phyloP scores from a whole-genome alignment of 78 protist genomes.

The Protostelium mycophagum region DNA sequence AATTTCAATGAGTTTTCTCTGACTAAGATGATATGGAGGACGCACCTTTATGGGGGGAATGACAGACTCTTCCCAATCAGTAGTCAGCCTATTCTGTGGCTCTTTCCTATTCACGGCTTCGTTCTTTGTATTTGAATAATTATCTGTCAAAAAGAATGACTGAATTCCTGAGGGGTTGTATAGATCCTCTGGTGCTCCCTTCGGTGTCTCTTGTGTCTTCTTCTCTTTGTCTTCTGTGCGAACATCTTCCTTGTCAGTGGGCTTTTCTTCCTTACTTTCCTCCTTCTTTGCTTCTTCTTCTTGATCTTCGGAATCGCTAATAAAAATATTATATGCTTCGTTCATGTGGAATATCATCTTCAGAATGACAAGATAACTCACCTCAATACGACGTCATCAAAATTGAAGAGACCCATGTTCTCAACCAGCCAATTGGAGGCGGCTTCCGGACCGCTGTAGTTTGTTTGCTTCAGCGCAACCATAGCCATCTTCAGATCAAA shows the following conservation, averaged over 20 bases:
- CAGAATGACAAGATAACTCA: no score
- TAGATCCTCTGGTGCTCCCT: neutral
- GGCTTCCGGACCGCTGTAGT: neutral
- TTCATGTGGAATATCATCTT: neutral
- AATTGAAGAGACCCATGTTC: neutral
- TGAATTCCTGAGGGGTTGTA: neutral
- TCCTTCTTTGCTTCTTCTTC: constrained; percentile 10
- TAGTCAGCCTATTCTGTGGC: neutral
- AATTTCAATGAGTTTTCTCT: no score
- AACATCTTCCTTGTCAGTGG: neutral
- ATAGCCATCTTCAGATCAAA: neutral
- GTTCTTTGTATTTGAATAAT: neutral
- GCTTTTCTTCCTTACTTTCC: neutral
- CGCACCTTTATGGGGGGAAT: neutral
- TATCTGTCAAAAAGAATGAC: neutral
- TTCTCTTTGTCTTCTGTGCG: neutral
- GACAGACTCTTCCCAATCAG: constrained; percentile 2
- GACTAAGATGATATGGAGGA: no score
- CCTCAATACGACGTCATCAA: neutral
- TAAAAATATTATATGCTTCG: neutral
- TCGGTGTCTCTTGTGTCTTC: neutral
- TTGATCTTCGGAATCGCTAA: neutral
- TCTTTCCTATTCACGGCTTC: neutral
- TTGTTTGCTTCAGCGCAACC: neutral
- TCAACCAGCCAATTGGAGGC: constrained; percentile 9